Conservation (phyloP, 306 rosid genomes). For the Acacia melanoxylon region DNA sequence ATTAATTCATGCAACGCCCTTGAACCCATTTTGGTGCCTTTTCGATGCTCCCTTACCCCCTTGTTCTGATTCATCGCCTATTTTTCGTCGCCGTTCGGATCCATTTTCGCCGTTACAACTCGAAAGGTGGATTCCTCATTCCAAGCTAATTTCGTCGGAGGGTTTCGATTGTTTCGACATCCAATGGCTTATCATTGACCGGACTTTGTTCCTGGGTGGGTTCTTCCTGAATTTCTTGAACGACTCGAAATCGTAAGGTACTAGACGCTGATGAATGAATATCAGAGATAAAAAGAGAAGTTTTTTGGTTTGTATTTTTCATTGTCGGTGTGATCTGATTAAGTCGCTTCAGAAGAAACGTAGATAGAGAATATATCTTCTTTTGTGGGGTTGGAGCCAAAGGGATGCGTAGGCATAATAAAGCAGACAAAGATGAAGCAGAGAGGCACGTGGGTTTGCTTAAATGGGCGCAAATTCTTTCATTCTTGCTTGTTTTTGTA, state of each 20-base stretch:
- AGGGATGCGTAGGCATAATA: constrained; percentile 45
- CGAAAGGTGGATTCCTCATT: neutral
- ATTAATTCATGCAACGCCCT: neutral
- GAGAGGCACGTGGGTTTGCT: constrained; percentile 64
- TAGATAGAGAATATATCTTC: neutral
- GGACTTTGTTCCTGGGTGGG: neutral
- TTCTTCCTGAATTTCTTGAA: neutral
- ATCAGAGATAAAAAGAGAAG: neutral
- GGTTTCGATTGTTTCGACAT: neutral
- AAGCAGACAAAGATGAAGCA: constrained; percentile 44
- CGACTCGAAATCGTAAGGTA: neutral
- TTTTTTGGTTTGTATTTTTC: neutral
- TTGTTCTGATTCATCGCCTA: neutral
- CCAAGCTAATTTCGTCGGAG: neutral
- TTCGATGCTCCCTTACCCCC: neutral
- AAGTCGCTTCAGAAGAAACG: neutral
- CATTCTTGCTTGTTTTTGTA: constrained; percentile 70
- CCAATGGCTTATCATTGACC: neutral
- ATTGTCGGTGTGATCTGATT: neutral
- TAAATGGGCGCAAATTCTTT: constrained; percentile 57
- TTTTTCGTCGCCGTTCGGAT: neutral
- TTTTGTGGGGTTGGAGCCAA: neutral
- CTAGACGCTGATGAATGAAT: neutral
- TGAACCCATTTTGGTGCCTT: neutral
- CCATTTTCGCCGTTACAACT: neutral